phyloP scores from a whole-genome alignment of 257 asterid species.

The Solanum lycopersicoides region DNA sequence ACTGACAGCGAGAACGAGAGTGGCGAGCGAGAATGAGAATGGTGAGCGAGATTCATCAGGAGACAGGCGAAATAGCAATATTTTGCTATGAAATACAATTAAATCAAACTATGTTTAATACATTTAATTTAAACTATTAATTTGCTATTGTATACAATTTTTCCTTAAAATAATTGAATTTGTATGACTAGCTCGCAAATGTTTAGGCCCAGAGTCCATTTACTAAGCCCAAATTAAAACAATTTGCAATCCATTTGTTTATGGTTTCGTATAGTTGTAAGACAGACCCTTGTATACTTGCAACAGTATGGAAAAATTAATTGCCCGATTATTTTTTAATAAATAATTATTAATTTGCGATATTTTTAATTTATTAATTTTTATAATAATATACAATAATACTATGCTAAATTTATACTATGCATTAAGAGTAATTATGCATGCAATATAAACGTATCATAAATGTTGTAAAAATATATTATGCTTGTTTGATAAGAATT shows the following conservation, averaged over 20 bases:
- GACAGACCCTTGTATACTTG: neutral
- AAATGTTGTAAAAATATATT: too few relatives aligned
- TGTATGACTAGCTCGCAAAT: neutral
- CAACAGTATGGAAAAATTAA: neutral
- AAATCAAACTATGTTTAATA: too few relatives aligned
- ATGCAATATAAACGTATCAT: neutral
- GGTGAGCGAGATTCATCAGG: too few relatives aligned
- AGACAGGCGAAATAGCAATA: too few relatives aligned
- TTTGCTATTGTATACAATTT: too few relatives aligned
- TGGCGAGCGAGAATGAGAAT: too few relatives aligned
- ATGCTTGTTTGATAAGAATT: neutral
- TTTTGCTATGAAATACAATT: too few relatives aligned
- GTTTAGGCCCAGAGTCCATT: neutral
- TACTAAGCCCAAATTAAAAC: neutral
- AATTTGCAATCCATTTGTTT: neutral
- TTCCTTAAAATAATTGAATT: neutral
- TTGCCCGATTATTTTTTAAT: neutral
- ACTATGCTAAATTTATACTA: rapidly evolving
- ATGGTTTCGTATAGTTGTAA: neutral
- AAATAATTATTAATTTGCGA: rapidly evolving
- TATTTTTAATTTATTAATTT: too few relatives aligned
- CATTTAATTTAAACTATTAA: too few relatives aligned
- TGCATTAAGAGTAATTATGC: neutral
- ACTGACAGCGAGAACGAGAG: too few relatives aligned
- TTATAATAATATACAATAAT: too few relatives aligned